Evolutionary conservation across 179 eudicot genomes (phyloP).

Genomic region (Heliamphora pulchella): DNA sequence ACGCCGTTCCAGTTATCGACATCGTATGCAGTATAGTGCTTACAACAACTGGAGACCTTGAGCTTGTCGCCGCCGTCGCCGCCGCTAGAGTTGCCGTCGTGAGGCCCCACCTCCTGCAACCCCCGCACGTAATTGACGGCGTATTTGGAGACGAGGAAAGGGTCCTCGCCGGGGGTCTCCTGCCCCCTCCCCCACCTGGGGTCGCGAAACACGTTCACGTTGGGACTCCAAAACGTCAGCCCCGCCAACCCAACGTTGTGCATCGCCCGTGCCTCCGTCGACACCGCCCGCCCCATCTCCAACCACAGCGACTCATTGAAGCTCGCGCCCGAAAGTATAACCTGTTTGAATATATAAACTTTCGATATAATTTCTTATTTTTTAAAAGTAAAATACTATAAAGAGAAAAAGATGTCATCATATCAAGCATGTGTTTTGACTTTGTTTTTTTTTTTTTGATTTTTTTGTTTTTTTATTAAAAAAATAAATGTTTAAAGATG

Average conservation of each 20-base stretch:
- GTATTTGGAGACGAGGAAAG: slow-evolving; percentile 41
- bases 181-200: slow-evolving; percentile 65
- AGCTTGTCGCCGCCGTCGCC: too few species aligned
- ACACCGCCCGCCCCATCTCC: slow-evolving; percentile 35
- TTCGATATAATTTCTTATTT: too few species aligned
- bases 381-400: too few species aligned
- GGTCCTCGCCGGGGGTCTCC: slow-evolving; percentile 68
- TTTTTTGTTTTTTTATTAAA: too few species aligned
- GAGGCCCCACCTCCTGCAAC: slow-evolving; percentile 33
- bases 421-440: too few species aligned
- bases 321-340: slow-evolving; percentile 49
- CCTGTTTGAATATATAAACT: too few species aligned
- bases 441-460: too few species aligned
- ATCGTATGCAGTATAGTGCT: slow-evolving; percentile 63
- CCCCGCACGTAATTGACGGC: slow-evolving; percentile 47
- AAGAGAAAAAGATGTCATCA: too few species aligned
- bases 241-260: slow-evolving; percentile 49
- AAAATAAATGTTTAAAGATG: too few species aligned
- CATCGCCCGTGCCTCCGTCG: slow-evolving; percentile 58
- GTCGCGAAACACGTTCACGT: slow-evolving; percentile 49
- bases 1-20: slow-evolving; percentile 55
- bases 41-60: slow-evolving; percentile 57
- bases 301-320: slow-evolving; percentile 51
- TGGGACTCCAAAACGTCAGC: slow-evolving; percentile 66
- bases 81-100: slow-evolving; percentile 17